Evolutionary conservation across 176 grass and related monocot genomes (phyloP).

Genomic region (Bonia amplexicaulis): DNA sequence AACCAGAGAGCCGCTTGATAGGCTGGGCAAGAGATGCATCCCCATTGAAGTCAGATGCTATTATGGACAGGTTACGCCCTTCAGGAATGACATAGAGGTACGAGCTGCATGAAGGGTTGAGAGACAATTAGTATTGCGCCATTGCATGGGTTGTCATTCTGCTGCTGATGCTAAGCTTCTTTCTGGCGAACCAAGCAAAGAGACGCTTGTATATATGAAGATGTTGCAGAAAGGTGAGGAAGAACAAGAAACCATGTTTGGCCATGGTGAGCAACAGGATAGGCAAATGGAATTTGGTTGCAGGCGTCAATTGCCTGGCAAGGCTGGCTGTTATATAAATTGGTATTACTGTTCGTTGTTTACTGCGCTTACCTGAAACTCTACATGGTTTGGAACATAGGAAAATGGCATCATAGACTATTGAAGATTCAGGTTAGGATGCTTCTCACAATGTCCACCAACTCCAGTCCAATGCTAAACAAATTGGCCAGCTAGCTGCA

Average conservation of each 20-base stretch:
- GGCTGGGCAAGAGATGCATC: slow-evolving; percentile 27
- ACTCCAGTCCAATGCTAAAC: not conserved
- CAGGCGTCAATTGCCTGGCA: slow-evolving; percentile 30
- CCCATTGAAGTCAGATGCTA: slow-evolving; percentile 27
- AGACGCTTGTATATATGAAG: not conserved
- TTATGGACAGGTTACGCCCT: slow-evolving; percentile 19
- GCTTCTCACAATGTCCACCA: slow-evolving; percentile 12
- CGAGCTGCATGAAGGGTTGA: slow-evolving; percentile 31
- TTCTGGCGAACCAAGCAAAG: not conserved
- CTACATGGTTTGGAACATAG: slow-evolving; percentile 1
- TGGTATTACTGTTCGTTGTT: slow-evolving; percentile 31
- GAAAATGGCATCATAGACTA: slow-evolving; percentile 23
- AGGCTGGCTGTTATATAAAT: not conserved
- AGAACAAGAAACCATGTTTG: slow-evolving; percentile 29
- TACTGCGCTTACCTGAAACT: slow-evolving; percentile 29
- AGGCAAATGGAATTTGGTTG: slow-evolving; percentile 23
- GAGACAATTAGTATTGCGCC: not conserved
- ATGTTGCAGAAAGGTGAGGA: slow-evolving; percentile 29
- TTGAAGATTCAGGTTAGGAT: not conserved
- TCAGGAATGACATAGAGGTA: slow-evolving; percentile 51
- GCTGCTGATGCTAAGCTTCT: not conserved
- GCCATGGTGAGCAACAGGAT: slow-evolving; percentile 29
- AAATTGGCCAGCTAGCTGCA: slow-evolving; percentile 25
- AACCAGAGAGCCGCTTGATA: slow-evolving; percentile 20
- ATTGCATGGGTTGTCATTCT: slow-evolving; percentile 33